Base-by-base conservation (phyloP, 140 eudicot genomes). In the Ambrosia hybrid region DNA sequence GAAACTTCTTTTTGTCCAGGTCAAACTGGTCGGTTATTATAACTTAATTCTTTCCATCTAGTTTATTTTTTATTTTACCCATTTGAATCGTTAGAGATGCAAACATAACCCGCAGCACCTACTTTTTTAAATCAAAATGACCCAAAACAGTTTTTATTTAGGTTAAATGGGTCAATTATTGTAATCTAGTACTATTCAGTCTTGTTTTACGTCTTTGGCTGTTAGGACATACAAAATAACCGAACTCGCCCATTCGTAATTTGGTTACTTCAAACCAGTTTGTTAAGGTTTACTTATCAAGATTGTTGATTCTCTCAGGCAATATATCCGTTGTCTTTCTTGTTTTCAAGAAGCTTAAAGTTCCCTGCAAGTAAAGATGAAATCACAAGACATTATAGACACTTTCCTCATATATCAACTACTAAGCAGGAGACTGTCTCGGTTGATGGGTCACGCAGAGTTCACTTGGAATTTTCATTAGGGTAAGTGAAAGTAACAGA, bases 321-420 rank as follows among this genome's bases (percentile, higher is more conserved):
- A 69, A 81, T 86, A 66, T 90, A 81, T 72, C 99, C 99, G 4
- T 72, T 94, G 69, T 81, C 90, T 59, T 72, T 65, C 57, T 76
- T 94, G 81, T 88, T 94, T 76, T 94, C 97, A 39, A 59, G 92
- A 79, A 86, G 96, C 87, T 57, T 94, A 75, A 94, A 86, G 83
- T 84, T 90, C 62, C 88, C 96, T 43, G 84, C 96, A 72, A 84
- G 75, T 46, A 82, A 73, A 26, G 89, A 83, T 36, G 91, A 88
- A 30, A 67, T 90, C 70, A 76, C 71, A 72, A 72, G 69, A 57
- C 63, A 83, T 64, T 94, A 90, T 61, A 78, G 15, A 51, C 49
- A 84, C 65, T 88, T 88, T 64, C 99, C 99, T 1, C 68, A 71
- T 71, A 70, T 94, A 73, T 78, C 91, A 72, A 75, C 77, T 71